A percentile compares a stretch with the other conserved stretches of the same genome.
phyloP scores from a whole-genome alignment of 2,329 filamentous ascomycete species.

The Microdochium paspali region DNA sequence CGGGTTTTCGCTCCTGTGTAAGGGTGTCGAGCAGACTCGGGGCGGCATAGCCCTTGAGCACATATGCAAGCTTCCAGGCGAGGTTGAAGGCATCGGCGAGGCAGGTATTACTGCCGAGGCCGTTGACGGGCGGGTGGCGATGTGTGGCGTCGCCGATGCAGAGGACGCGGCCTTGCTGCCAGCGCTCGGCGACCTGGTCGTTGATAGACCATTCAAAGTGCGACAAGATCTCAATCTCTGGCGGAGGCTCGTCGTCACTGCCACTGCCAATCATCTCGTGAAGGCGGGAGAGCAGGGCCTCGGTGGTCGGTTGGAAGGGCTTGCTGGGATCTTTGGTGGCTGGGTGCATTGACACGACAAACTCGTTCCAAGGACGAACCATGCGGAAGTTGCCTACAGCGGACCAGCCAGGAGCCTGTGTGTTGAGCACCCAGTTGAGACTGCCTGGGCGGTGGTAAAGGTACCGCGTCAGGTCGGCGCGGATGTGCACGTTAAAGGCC shows the following conservation, averaged over 20 bases:
- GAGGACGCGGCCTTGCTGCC: slow-evolving; percentile 38
- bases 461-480: slow-evolving; percentile 40
- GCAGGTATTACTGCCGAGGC: slow-evolving; percentile 48
- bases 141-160: slow-evolving; percentile 50
- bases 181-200: slow-evolving; percentile 49
- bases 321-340: not conserved
- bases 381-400: not conserved
- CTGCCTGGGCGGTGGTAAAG: slow-evolving; percentile 16
- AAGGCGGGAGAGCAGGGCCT: slow-evolving; percentile 22
- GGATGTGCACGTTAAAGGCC: slow-evolving; percentile 29
- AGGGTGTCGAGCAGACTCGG: slow-evolving; percentile 31
- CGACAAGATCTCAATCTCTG: slow-evolving; percentile 42
- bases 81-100: slow-evolving; percentile 48
- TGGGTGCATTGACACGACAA: slow-evolving; percentile 20
- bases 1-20: slow-evolving; percentile 36
- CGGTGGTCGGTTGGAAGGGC: not conserved
- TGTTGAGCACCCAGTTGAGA: not conserved
- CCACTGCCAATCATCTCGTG: slow-evolving; percentile 40
- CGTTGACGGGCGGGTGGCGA: slow-evolving; percentile 47
- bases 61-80: slow-evolving; percentile 45
- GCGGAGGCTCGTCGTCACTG: slow-evolving; percentile 26
- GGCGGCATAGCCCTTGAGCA: slow-evolving; percentile 26
- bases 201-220: slow-evolving; percentile 52
- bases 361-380: slow-evolving; percentile 17
- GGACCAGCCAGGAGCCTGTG: not conserved